These are phyloP conservation scores for Lachancea sp. DNA, from an alignment of 805 yeast genomes.

Conservation along the genomic window DNA sequence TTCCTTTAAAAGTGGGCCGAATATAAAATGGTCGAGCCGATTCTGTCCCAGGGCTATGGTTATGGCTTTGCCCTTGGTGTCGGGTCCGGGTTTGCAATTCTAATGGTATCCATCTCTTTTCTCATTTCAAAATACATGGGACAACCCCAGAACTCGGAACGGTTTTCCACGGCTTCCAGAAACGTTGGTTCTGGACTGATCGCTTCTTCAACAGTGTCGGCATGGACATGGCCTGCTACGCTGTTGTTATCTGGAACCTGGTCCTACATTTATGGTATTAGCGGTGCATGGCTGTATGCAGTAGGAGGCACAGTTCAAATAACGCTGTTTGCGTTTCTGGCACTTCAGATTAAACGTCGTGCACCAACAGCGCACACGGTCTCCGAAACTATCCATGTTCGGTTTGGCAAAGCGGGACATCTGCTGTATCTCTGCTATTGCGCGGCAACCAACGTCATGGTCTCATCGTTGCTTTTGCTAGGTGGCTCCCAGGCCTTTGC, in stretches of 20 bases:
- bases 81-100: constrained; percentile 39
- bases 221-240: constrained; percentile 46
- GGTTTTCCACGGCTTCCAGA: constrained; percentile 38
- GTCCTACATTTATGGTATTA: constrained; percentile 40
- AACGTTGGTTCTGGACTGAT: constrained; percentile 36
- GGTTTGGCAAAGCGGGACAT: constrained; percentile 36
- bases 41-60: constrained; percentile 34
- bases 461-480: constrained; percentile 35
- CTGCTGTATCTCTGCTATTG: constrained; percentile 34
- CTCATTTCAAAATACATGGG: constrained; percentile 32
- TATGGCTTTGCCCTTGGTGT: constrained; percentile 37
- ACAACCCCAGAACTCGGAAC: constrained; percentile 38
- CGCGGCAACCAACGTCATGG: constrained; percentile 34
- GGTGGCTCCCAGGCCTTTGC: constrained; percentile 41
- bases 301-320: constrained; percentile 37
- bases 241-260: constrained; percentile 34
- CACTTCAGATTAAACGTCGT: constrained; percentile 35
- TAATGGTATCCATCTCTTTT: constrained; percentile 35
- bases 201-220: constrained; percentile 30
- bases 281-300: constrained; percentile 35
- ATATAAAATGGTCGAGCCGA: constrained; percentile 17
- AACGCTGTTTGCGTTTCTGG: constrained; percentile 33
- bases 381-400: constrained; percentile 33
- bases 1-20: too few relatives aligned
- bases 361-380: constrained; percentile 41